Evolutionary conservation across 257 asterid species (phyloP), one percentile per base, ranked within the genome.

Genomic region (Solanum corneliomulleri): DNA sequence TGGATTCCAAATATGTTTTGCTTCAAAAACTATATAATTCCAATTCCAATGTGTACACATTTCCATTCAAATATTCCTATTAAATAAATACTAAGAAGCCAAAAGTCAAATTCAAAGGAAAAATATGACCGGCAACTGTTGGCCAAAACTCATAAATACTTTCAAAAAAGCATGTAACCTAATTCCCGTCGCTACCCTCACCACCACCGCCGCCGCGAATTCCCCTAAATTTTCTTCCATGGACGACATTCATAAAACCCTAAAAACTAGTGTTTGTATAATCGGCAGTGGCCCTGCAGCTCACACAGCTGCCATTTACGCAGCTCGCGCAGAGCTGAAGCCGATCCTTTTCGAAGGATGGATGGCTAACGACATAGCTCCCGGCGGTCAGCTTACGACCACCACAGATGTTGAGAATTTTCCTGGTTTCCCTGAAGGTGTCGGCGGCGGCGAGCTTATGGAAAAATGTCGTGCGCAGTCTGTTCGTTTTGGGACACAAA

Each of bases 221-320:
- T 9, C 92, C 35, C 87, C 92, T 83, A 92, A 89, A 44, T 18
- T 77, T 80, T 35, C 95, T 69, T 27, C 89, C 16, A 94, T 96
- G 99, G 98, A 95, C 75, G 88, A 83, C 39, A 49, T 83, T 37
- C 85, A 77, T 6, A 88, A 90, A 70, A 89, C 91, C 56, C 92
- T 95, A 27, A 94, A 89, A 66, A 95, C 99, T 25, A 95, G 96
- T 69, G 92, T 97, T 88, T 97, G 99, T 89, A 95, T 97, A 75
- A 91, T 96, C 85, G 99, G 99, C 11, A 94, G 98, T 83, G 99
- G 99, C 60, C 99, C 99, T 15, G 99, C 98, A n/a, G 99, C 98
- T 31, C 99, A 97, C 89, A 97, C 99, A 23, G 98, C 99, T 39
- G 99, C 99, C 27, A 95, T 97, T 82, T 97, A 96, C 91, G 98